phyloP scores from a whole-genome alignment of 2,329 filamentous ascomycete species.

The Penicillium paneum region DNA sequence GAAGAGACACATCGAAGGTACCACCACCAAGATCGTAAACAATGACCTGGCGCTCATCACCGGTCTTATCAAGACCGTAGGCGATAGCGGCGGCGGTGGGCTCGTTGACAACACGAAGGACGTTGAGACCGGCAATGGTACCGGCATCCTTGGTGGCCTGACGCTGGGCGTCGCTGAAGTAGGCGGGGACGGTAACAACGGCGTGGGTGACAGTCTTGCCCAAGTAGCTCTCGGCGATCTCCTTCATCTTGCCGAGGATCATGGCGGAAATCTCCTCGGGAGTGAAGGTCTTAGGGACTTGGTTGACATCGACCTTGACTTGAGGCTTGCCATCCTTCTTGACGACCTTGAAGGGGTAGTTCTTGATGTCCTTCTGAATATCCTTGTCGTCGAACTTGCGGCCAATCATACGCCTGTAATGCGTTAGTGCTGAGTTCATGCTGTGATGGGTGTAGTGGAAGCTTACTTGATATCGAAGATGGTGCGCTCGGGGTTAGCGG shows the following conservation, averaged over 20 bases:
- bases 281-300: conserved; percentile 59
- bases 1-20: conserved; percentile 91
- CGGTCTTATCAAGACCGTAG: conserved; percentile 86
- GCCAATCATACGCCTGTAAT: conserved; percentile 72
- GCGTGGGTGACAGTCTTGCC: conserved; percentile 61
- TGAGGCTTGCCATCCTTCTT: conserved; percentile 87
- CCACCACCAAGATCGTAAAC: conserved; percentile 93
- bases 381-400: conserved; percentile 81
- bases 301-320: conserved; percentile 65
- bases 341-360: conserved; percentile 95
- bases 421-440: conserved; percentile 31
- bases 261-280: conserved; percentile 66
- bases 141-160: conserved; percentile 96
- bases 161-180: conserved; percentile 98
- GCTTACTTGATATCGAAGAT: conserved; percentile 82
- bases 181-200: conserved; percentile 89
- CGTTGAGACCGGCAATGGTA: conserved; percentile 85
- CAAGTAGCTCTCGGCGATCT: conserved; percentile 61
- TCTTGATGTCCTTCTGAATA: conserved; percentile 90
- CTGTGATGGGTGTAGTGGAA: not conserved
- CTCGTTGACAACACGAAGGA: conserved; percentile 95
- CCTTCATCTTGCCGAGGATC: conserved; percentile 67
- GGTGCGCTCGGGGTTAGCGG: conserved; percentile 71
- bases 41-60: conserved; percentile 80
- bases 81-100: conserved; percentile 93